Evolutionary conservation across 2,329 filamentous ascomycete genomes (phyloP), one percentile per base, ranked within the genome.

Genomic region (Penicillium sp.): DNA sequence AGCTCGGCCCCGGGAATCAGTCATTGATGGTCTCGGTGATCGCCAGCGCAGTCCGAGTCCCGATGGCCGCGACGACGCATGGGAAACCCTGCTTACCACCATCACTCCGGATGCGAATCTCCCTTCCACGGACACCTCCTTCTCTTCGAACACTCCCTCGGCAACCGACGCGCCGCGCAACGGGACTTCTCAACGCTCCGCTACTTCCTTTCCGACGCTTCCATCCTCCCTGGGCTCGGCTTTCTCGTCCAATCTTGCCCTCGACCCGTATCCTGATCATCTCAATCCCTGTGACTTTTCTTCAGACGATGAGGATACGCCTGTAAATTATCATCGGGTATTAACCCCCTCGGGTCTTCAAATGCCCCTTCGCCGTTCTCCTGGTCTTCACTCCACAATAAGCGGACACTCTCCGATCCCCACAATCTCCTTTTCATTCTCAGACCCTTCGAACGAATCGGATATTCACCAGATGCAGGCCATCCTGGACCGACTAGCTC

Each of bases 41-140:
- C 88, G 91, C 52, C 84, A 90, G 56, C 85, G 91, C 61, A 96
- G 91, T 69, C 75, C 90, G n/a, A 91, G 87, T 66, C 87, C 88
- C 5, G 75, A 78, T 44, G 75, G 74, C 36, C 61, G 74, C 47
- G 79, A 77, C 56, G 79, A 81, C 43, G 78, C 79, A 1, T 97
- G 92, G 92, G 88, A 93, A 53, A 90, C 86, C 3, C 84, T 97
- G 46, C 78, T 91, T 51, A 87, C 83, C 6, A 95, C 90, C 0
- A 82, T 97, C 54, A 87, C 89, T 0, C 90, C 90, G 0, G 91
- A 96, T 68, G 85, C 88, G 13, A 87, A 90, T 55, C 82, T 90
- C 2, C 90, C 91, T 0, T 95, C 89, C 61, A 83, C 85, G 2
- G 85, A 89, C 24, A 92, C 91, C 1, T 96, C 91, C 0, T 96